Conservation (phyloP, 1,139 yeast species). For the Saccharomyces pastorianus region DNA sequence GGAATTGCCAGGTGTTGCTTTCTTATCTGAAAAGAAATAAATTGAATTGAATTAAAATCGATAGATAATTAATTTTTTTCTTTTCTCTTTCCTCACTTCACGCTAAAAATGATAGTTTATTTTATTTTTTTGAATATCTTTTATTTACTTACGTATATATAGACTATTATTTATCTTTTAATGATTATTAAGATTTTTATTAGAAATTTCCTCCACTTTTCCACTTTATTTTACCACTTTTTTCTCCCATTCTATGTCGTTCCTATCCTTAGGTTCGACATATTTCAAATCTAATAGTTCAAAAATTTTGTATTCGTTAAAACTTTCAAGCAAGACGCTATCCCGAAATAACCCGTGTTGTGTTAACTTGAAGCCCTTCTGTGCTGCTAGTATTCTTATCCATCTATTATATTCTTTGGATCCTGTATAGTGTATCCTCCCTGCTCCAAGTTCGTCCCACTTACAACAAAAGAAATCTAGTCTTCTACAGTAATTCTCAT, state of each 20-base stretch:
- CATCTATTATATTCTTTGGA: constrained; percentile 48
- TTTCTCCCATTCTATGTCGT: background rate
- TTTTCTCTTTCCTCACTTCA: background rate
- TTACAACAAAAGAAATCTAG: constrained; percentile 49
- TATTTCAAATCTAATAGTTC: constrained; percentile 41
- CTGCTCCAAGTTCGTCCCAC: constrained; percentile 45
- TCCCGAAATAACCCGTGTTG: constrained; percentile 42
- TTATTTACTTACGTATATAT: background rate
- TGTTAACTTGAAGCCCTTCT: constrained; percentile 40
- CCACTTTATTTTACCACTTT: background rate
- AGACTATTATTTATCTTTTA: background rate
- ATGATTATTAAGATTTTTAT: background rate
- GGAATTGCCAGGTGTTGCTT: constrained; percentile 92
- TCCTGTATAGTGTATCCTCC: constrained; percentile 52
- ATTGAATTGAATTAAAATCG: constrained; percentile 2
- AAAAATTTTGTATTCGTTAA: constrained; percentile 42
- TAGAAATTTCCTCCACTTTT: background rate
- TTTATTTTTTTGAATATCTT: background rate
- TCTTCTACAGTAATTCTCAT: constrained; percentile 39
- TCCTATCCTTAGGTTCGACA: constrained; percentile 39
- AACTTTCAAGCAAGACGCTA: constrained; percentile 37
- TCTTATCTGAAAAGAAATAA: constrained; percentile 62
- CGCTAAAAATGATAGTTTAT: background rate
- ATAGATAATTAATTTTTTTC: background rate
- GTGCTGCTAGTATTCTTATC: constrained; percentile 40